Evolutionary conservation across 768 basidiomycete species (phyloP).

Genomic region (Roridomyces roridus): DNA sequence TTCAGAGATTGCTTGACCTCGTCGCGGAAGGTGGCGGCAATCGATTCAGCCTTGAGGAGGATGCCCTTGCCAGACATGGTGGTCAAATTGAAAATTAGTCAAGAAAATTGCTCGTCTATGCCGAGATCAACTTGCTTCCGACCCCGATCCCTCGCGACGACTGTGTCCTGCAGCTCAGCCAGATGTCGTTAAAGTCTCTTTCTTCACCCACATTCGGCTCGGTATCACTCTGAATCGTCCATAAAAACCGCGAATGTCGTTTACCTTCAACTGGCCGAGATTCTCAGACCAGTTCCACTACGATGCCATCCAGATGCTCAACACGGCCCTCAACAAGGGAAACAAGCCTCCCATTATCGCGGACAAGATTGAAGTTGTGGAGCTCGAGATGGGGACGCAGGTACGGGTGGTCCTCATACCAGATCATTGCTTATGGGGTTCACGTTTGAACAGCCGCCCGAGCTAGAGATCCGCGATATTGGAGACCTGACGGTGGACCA

Average conservation of each 20-base stretch:
- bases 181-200: too few relatives aligned
- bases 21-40: slow-evolving; percentile 72
- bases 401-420: slow-evolving; percentile 46
- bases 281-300: slow-evolving; percentile 97
- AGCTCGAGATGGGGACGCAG: slow-evolving; percentile 98
- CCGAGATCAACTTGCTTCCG: too few relatives aligned
- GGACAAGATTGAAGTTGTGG: slow-evolving; percentile 96
- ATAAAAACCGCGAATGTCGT: slow-evolving; percentile 61
- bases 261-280: slow-evolving; percentile 94
- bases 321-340: slow-evolving; percentile 95
- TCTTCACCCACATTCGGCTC: too few relatives aligned
- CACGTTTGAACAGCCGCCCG: slow-evolving; percentile 70
- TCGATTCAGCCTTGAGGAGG: slow-evolving; percentile 78
- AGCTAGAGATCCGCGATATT: slow-evolving; percentile 96
- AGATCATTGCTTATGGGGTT: slow-evolving; percentile 3
- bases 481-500: slow-evolving; percentile 96
- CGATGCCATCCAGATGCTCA: slow-evolving; percentile 96
- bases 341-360: slow-evolving; percentile 97
- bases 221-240: neutral
- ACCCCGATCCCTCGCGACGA: too few relatives aligned
- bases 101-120: too few relatives aligned
- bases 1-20: slow-evolving; percentile 64
- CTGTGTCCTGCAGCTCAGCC: too few relatives aligned
- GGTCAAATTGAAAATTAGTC: neutral
- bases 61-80: slow-evolving; percentile 64